Evolutionary conservation across 768 basidiomycete genomes (phyloP).

Genomic region (Leccinum imitatum): DNA sequence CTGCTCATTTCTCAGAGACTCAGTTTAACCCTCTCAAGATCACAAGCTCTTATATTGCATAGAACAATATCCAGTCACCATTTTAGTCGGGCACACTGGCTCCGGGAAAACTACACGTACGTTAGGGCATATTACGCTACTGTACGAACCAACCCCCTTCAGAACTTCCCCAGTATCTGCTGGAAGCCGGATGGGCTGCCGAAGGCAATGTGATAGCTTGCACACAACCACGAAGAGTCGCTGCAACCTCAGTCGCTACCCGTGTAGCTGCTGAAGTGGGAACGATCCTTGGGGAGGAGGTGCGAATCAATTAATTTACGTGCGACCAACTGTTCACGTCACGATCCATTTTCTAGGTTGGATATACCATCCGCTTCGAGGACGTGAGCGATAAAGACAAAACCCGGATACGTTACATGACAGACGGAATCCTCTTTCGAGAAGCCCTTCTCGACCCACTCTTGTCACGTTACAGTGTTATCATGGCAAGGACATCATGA

Average conservation of each 20-base stretch:
- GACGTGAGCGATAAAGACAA: slow-evolving; percentile 82
- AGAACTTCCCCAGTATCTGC: slow-evolving; percentile 96
- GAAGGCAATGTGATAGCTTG: slow-evolving; percentile 86
- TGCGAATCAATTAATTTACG: slow-evolving; percentile 26
- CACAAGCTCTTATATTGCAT: slow-evolving; percentile 79
- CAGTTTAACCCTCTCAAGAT: slow-evolving; percentile 41
- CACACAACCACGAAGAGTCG: slow-evolving; percentile 90
- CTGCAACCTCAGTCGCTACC: slow-evolving; percentile 90
- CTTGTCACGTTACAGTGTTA: slow-evolving; percentile 88
- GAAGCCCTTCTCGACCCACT: slow-evolving; percentile 92
- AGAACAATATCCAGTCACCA: slow-evolving; percentile 79
- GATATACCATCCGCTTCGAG: slow-evolving; percentile 97
- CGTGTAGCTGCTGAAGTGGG: slow-evolving; percentile 95
- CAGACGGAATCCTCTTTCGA: slow-evolving; percentile 97
- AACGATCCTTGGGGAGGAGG: slow-evolving; percentile 84
- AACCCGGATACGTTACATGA: slow-evolving; percentile 93
- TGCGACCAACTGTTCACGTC: neutral
- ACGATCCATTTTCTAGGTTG: slow-evolving; percentile 60
- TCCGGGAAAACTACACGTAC: slow-evolving; percentile 97
- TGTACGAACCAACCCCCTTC: slow-evolving; percentile 10
- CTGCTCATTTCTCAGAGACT: neutral
- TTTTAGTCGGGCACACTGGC: slow-evolving; percentile 94
- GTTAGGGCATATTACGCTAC: slow-evolving; percentile 28
- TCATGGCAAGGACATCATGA: slow-evolving; percentile 67
- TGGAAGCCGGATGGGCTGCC: slow-evolving; percentile 90